These are phyloP conservation scores for Pythium angustatum DNA, from an alignment of 352 stramenopile species.

Conservation along the genomic window DNA sequence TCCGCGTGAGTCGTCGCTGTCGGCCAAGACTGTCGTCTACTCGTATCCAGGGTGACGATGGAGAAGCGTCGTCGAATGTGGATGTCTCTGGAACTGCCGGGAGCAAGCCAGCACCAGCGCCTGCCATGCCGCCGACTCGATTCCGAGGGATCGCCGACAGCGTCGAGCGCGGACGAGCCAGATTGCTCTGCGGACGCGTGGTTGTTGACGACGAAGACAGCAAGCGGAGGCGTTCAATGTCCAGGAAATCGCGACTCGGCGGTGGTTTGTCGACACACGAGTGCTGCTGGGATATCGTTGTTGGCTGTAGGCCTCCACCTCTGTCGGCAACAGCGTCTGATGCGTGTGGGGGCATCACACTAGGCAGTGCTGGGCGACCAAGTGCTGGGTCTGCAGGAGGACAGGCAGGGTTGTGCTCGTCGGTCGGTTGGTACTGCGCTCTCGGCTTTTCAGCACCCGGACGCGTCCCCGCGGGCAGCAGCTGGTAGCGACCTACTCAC, in stretches of 20 bases:
- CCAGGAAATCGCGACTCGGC: conserved; percentile 22
- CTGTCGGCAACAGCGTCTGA: not conserved
- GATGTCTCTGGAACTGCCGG: conserved; percentile 8
- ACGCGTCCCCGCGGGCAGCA: too few species aligned
- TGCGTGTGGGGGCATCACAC: too few species aligned
- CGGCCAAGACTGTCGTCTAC: conserved; percentile 44
- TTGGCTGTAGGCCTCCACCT: too few species aligned
- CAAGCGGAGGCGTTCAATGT: conserved; percentile 32
- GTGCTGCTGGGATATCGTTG: not conserved
- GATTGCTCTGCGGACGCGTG: conserved; percentile 10
- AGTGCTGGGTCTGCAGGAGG: too few species aligned
- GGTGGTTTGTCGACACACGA: not conserved
- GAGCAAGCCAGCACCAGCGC: not conserved
- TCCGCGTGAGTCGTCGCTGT: conserved; percentile 19
- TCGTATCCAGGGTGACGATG: conserved; percentile 26
- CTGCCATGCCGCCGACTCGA: too few species aligned
- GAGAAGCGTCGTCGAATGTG: conserved; percentile 7
- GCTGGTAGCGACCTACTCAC: conserved; percentile 1
- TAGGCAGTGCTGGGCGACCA: too few species aligned
- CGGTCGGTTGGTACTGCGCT: too few species aligned
- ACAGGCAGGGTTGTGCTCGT: too few species aligned
- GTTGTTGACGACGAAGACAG: conserved; percentile 28
- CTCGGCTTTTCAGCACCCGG: too few species aligned
- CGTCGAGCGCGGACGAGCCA: conserved; percentile 20
- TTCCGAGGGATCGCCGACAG: conserved; percentile 18